A percentile compares a stretch with the other conserved stretches of the same genome.
Conservation (phyloP, 805 yeast genomes). For the Grigorovia transvaalensis region DNA sequence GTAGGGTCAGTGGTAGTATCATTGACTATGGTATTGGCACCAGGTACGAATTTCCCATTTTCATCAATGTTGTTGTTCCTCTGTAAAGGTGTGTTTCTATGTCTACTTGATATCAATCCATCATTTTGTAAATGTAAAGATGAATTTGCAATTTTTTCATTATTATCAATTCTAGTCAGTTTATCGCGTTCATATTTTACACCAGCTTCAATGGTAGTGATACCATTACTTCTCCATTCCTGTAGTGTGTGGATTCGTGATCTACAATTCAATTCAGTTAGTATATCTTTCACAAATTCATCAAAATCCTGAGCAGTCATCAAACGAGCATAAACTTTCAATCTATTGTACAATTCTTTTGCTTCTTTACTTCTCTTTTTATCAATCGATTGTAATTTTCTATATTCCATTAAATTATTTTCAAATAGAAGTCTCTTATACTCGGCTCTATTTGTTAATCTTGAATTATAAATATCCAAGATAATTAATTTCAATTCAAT, state of each 20-base stretch:
- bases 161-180: constrained; percentile 49
- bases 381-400: constrained; percentile 70
- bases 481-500: constrained; percentile 82
- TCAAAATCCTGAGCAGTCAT: constrained; percentile 77
- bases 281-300: constrained; percentile 57
- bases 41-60: not conserved
- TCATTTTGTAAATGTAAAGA: constrained; percentile 15
- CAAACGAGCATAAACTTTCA: constrained; percentile 73
- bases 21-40: too few species aligned
- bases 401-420: constrained; percentile 73
- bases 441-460: constrained; percentile 87
- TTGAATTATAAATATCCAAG: constrained; percentile 78
- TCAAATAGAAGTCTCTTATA: constrained; percentile 72
- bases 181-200: constrained; percentile 82
- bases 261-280: constrained; percentile 70
- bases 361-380: constrained; percentile 84
- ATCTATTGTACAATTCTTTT: constrained; percentile 62
- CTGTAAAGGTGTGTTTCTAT: constrained; percentile 22
- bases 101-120: constrained; percentile 16
- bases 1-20: constrained; percentile 11
- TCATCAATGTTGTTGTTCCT: constrained; percentile 7
- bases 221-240: constrained; percentile 86
- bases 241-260: constrained; percentile 81
- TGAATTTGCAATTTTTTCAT: constrained; percentile 40
- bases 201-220: constrained; percentile 76